Conservation (phyloP, 2,329 filamentous ascomycete species). For the Microdochium trichocladiopsis region DNA sequence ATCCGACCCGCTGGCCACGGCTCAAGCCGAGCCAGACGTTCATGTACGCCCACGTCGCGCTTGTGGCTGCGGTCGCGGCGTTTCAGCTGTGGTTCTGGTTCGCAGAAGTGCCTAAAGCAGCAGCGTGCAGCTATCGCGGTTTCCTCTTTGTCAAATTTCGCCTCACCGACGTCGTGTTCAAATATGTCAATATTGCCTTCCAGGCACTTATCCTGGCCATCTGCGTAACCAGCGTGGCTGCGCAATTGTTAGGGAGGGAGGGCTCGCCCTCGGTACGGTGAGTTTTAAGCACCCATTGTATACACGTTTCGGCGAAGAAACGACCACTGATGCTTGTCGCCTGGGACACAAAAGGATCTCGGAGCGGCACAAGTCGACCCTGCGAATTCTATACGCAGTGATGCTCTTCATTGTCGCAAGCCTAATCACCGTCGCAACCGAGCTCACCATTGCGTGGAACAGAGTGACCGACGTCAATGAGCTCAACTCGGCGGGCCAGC, state of each 20-base stretch:
- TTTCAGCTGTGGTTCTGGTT: background rate
- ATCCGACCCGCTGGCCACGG: background rate
- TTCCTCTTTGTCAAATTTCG: background rate
- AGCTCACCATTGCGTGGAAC: background rate
- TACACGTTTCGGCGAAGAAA: no score
- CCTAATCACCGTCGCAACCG: background rate
- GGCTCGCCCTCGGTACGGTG: background rate
- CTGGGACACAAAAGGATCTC: background rate
- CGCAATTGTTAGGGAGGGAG: background rate
- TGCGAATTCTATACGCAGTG: background rate
- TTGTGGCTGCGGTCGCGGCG: background rate
- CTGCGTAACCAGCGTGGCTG: background rate
- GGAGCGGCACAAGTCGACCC: background rate
- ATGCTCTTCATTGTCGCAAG: background rate
- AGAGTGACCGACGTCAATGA: background rate
- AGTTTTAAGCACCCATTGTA: no score
- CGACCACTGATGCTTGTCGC: no score
- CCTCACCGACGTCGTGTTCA: background rate
- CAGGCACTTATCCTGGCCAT: background rate
- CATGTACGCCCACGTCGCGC: background rate
- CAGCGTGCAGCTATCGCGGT: slow-evolving; percentile 1
- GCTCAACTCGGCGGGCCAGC: background rate
- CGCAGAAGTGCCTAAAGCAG: slow-evolving; percentile 1
- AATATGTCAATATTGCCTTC: background rate
- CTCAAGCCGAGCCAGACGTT: background rate